Percentiles rank a stretch among this genome's conserved stretches.
Evolutionary conservation across 306 rosid species (phyloP).

Genomic region (Glycine tomentella): DNA sequence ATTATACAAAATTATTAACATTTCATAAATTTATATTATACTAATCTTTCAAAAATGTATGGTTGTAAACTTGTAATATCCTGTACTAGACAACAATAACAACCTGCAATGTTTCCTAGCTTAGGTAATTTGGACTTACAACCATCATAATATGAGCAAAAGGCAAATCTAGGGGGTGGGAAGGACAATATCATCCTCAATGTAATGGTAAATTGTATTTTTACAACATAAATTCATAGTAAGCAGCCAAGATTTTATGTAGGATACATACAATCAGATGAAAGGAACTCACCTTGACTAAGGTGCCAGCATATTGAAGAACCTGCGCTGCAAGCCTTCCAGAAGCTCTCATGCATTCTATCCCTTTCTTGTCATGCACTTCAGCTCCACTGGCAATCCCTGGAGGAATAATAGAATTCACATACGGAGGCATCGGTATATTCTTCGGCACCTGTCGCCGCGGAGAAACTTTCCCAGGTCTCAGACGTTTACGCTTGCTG

Average conservation of each 20-base stretch:
- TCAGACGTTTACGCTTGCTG: conserved; percentile 65
- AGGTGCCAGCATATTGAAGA: conserved; percentile 90
- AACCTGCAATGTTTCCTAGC: background rate
- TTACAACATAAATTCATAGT: conserved; percentile 10
- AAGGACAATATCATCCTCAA: conserved; percentile 20
- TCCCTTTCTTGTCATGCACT: conserved; percentile 85
- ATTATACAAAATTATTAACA: conserved; percentile 23
- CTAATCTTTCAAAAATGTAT: background rate
- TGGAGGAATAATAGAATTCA: conserved; percentile 66
- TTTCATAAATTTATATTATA: conserved; percentile 1
- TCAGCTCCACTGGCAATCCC: conserved; percentile 82
- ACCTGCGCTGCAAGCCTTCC: conserved; percentile 97
- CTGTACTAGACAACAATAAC: background rate
- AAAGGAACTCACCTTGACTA: conserved; percentile 76
- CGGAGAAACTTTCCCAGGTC: conserved; percentile 90
- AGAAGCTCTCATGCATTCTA: conserved; percentile 91
- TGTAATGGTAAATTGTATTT: background rate
- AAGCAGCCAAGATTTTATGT: background rate
- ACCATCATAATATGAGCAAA: background rate
- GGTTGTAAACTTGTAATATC: conserved; percentile 12
- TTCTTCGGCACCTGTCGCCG: conserved; percentile 72
- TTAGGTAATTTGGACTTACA: background rate
- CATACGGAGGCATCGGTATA: conserved; percentile 79
- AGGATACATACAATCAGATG: conserved; percentile 13
- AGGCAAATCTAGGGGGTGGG: background rate